A percentile compares a stretch with the other conserved stretches of the same genome.
phyloP scores from a whole-genome alignment of 768 basidiomycete species.

The Tremella yokohamensis region DNA sequence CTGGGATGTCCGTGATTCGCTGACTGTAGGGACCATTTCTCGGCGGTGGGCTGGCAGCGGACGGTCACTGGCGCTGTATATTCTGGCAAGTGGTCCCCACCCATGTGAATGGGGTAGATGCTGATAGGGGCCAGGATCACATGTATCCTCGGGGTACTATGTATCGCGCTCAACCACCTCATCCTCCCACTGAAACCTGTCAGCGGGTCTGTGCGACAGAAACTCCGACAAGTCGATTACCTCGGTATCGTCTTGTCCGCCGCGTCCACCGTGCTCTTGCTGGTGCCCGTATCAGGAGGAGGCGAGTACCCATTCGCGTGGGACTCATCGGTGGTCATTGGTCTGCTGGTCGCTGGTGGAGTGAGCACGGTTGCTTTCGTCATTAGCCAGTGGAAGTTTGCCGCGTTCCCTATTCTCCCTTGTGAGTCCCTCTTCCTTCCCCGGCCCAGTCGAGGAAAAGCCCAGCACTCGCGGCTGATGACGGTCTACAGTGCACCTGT shows the following conservation, averaged over 20 bases:
- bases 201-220: conserved; percentile 25
- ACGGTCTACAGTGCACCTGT: conserved; percentile 21
- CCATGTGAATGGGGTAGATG: neutral
- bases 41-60: conserved; percentile 31
- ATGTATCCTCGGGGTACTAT: conserved; percentile 20
- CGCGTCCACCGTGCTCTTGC: conserved; percentile 30
- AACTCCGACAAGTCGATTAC: conserved; percentile 41
- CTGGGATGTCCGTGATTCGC: neutral
- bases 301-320: conserved; percentile 32
- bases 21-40: conserved; percentile 35
- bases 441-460: neutral
- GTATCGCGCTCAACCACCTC: conserved; percentile 32
- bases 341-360: conserved; percentile 23
- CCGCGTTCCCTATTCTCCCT: conserved; percentile 36
- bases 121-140: conserved; percentile 24
- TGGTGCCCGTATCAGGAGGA: conserved; percentile 43
- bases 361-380: conserved; percentile 22
- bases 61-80: conserved; percentile 41
- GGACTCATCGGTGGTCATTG: conserved; percentile 30
- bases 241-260: conserved; percentile 37
- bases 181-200: conserved; percentile 40
- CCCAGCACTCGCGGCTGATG: neutral
- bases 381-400: conserved; percentile 21
- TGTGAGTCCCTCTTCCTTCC: conserved; percentile 11
- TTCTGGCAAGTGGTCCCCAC: conserved; percentile 23